A percentile compares a stretch with the other conserved stretches of the same genome.
phyloP scores from a whole-genome alignment of 2,329 filamentous ascomycete genomes.

The Pseudogymnoascus sp. region DNA sequence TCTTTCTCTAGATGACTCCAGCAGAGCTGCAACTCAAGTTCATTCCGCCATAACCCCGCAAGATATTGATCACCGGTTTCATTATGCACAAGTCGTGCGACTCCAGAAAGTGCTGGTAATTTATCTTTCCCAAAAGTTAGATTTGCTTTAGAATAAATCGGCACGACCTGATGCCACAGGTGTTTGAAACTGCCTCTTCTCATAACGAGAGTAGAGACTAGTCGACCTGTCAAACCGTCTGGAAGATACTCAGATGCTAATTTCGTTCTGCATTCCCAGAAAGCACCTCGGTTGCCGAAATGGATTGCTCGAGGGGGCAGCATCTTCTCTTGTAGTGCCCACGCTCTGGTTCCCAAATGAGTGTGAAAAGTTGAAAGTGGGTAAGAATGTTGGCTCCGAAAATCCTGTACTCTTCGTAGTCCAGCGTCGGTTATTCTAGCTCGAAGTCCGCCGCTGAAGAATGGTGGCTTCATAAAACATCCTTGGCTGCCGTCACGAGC shows the following conservation, averaged over 20 bases:
- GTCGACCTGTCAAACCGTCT: neutral
- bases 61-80: neutral
- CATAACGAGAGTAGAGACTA: neutral
- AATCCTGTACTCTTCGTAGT: slow-evolving; percentile 13
- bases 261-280: slow-evolving; percentile 17
- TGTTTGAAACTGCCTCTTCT: neutral
- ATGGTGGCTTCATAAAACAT: slow-evolving; percentile 10
- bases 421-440: slow-evolving; percentile 11
- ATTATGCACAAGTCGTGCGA: slow-evolving; percentile 8
- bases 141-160: slow-evolving; percentile 11
- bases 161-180: slow-evolving; percentile 8
- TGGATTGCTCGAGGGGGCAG: slow-evolving; percentile 15
- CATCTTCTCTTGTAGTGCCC: slow-evolving; percentile 15
- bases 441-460: slow-evolving; percentile 13
- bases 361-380: slow-evolving; percentile 9
- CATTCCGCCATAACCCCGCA: slow-evolving; percentile 15
- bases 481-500: slow-evolving; percentile 13
- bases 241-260: slow-evolving; percentile 14
- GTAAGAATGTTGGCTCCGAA: neutral
- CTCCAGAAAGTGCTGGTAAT: slow-evolving; percentile 16
- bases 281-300: slow-evolving; percentile 16
- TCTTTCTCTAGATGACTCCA: slow-evolving; percentile 13
- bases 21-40: slow-evolving; percentile 15
- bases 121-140: slow-evolving; percentile 15
- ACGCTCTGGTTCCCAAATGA: slow-evolving; percentile 13